Evolutionary conservation across 495 filamentous ascomycete species (phyloP).

Genomic region (Penicillium subrubescens): DNA sequence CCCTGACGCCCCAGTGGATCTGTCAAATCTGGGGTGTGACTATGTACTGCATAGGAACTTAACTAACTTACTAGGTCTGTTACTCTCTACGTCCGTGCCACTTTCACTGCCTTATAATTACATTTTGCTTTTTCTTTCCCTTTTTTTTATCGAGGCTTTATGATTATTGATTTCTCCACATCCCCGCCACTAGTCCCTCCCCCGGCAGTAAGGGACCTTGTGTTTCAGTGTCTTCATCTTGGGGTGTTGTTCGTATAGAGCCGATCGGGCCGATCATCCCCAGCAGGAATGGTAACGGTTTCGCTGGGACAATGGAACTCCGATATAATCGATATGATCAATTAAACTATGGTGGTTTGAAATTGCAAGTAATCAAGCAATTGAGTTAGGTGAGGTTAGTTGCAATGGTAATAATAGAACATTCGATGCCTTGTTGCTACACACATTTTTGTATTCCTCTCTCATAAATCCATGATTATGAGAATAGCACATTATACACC

Average conservation of each 20-base stretch:
- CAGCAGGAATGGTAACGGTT: neutral
- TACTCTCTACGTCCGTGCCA: slow-evolving; percentile 7
- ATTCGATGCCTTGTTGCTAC: neutral
- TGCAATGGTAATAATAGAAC: neutral
- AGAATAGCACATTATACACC: too few relatives aligned
- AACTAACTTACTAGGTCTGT: too few relatives aligned
- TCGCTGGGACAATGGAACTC: neutral
- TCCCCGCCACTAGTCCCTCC: neutral
- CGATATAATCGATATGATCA: neutral
- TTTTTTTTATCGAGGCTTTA: neutral
- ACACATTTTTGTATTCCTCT: neutral
- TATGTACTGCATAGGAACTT: too few relatives aligned
- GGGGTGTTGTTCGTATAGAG: neutral
- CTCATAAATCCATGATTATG: too few relatives aligned
- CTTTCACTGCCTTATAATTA: neutral
- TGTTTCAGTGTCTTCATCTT: neutral
- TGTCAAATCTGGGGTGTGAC: slow-evolving; percentile 19
- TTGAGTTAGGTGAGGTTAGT: neutral
- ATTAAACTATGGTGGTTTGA: neutral
- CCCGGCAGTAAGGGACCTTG: neutral
- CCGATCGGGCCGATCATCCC: neutral
- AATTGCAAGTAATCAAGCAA: neutral
- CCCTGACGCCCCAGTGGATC: slow-evolving; percentile 20
- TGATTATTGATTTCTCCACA: neutral
- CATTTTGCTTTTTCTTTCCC: too few relatives aligned